Evolutionary conservation across 1,139 yeast genomes (phyloP), one percentile per base, ranked within the genome.

Genomic region (Ogataea hybrid): DNA sequence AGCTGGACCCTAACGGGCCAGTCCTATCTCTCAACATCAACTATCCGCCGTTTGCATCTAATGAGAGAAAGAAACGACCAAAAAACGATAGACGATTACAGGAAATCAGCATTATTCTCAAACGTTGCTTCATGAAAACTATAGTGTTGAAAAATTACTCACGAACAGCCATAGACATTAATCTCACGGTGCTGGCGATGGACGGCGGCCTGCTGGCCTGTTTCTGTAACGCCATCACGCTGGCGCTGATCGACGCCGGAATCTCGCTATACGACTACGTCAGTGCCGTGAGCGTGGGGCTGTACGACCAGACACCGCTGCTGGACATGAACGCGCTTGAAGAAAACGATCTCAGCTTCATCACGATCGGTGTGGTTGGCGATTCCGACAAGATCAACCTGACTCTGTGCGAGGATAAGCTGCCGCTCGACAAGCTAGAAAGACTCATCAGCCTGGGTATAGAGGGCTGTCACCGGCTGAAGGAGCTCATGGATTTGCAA

Each of bases 191-290:
- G 0, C 69, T 92, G 46, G 82, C 92, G 8, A 88, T 88, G 56
- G 98, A 94, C 59, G 98, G 98, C 27, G 95, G 96, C 0, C 62
- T 90, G 37, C 66, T 92, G 51, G 79, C 96, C 0, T 75, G 86
- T 1, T 78, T 94, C 56, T 73, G 88, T 37, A 92, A 94, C 60
- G 88, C 97, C n/a, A 77, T 86, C 39, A 87, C 96, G 1, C 68
- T 92, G 52, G 97, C 96, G 0, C 70, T 92, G 38, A 80, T 92
- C 35, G 97, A 94, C 65, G 97, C 97, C 1, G 98, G 98, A 35
- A 82, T 92, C 33, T 86, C 97, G 14, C 84, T 92, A 87, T 84
- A 84, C 58, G 97, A 92, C 61, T 90, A 87, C 59, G 84, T 92
- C 11, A 77, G 89, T 39, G 81, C 95, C 3, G 75, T 88, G 27